Base-by-base conservation (phyloP, 371 early-diverging fungal genomes). In the Rhizopus stolonifer region DNA sequence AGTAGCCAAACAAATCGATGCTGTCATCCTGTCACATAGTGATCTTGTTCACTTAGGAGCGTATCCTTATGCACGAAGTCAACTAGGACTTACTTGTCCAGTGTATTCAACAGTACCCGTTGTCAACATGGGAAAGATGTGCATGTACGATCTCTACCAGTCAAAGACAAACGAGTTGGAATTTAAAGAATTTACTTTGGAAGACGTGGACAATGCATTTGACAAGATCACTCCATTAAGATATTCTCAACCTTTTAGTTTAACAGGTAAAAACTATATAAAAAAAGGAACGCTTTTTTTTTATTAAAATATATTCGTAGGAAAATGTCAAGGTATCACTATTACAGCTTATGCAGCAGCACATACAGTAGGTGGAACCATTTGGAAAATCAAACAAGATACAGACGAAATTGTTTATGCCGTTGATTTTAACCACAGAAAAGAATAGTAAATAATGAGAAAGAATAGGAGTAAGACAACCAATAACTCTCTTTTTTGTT, bases 311-410 rank as follows among this genome's bases (percentile, higher is more conserved):
- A 14, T n/a, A 6, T 34, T 2, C 23, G 13, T 38, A 82, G 91
- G 89, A 8, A 90, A 94, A 54, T 87, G 86, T 70, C 77, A 86
- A 49, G 93, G 92, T 7, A 91, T 99, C 11, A 84, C 86, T 0
- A 84, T 99, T 39, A 92, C 93, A 9, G 94, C 99, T 2, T 92
- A 90, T 67, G 80, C 90, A 31, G 97, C 98, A 14, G 99, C 99
- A 6, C 95, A 98, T 66, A 89, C 97, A 0, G 77, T 99, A 45
- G 99, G 99, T 61, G 99, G 98, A 34, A 90, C 97, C 0, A 78
- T 99, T 23, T 99, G 97, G 98, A 94, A 91, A 61, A 94, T 99
- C 48, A 86, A 86, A 53, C 94, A 92, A 62, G 95, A 92, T 47
- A 86, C 91, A 6, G 96, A 99, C 51, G 88, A 90, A 18, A 92